Percentiles rank a stretch among this genome's conserved stretches.
Conservation (phyloP, 345 rosid species). For the Gossypium thurberi region DNA sequence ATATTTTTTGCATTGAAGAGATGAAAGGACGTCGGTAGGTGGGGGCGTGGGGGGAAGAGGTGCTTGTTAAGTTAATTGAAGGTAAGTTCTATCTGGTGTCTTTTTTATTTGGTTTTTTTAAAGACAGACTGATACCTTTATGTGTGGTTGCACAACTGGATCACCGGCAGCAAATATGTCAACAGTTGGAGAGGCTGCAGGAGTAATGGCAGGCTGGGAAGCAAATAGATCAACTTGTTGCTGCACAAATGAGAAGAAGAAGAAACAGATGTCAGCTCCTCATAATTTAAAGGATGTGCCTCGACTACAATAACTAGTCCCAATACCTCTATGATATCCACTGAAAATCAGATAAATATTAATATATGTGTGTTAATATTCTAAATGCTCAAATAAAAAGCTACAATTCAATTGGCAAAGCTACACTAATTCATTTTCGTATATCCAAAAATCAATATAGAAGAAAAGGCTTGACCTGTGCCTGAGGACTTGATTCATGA, state of each 20-base stretch:
- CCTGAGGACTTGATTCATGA: slow-evolving; percentile 38
- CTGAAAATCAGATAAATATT: neutral
- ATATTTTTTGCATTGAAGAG: neutral
- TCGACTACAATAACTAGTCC: neutral
- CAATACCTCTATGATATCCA: neutral
- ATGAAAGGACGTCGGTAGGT: neutral
- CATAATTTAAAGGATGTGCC: neutral
- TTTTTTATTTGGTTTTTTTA: too few species aligned
- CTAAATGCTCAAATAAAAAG: neutral
- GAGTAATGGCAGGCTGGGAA: slow-evolving; percentile 32
- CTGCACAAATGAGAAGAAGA: slow-evolving; percentile 28
- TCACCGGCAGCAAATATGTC: slow-evolving; percentile 56
- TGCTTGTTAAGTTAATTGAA: too few species aligned
- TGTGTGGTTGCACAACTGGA: slow-evolving; percentile 44
- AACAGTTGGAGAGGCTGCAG: slow-evolving; percentile 49
- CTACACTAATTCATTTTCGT: neutral
- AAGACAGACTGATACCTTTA: slow-evolving; percentile 24
- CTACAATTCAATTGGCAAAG: slow-evolving; percentile 2
- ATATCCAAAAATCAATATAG: neutral
- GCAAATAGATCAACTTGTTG: slow-evolving; percentile 42
- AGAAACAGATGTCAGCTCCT: slow-evolving; percentile 1
- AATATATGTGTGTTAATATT: neutral
- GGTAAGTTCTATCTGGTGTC: too few species aligned
- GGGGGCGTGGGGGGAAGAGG: neutral
- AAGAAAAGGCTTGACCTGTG: slow-evolving; percentile 41